Evolutionary conservation across 805 yeast genomes (phyloP), one percentile per base, ranked within the genome.

Genomic region (Wickerhamomyces subpelliculosus): DNA sequence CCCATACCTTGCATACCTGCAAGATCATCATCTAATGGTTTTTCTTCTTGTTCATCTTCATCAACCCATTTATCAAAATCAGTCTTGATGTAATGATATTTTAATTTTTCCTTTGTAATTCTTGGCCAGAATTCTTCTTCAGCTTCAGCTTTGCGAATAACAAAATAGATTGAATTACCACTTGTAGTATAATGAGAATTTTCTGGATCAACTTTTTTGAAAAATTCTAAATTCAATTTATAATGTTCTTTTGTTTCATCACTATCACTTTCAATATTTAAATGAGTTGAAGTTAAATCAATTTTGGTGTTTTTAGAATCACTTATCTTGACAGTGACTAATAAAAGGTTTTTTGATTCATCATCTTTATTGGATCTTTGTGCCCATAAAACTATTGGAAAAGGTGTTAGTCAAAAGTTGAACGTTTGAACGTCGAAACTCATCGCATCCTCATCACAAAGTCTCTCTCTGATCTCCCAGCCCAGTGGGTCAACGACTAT

Each of bases 61-160:
- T 90, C 98, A 29, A 85, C 95, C 98, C 98, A 90, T 62, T 81
- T 85, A 67, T 89, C 96, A 57, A 90, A 90, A 58, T 90, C 97
- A 12, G 98, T 90, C 70, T 85, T 84, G 58, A 90, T 75, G 63
- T 75, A 85, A 47, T 80, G 86, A 44, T 72, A 75, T 59, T 80
- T 87, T 55, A 74, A 70, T 68, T 88, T 86, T 53, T 84, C 89
- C 65, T 88, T 89, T 40, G 89, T 83, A 59, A 90, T 73, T 57
- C 97, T 78, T 51, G 98, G 97, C 98, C 98, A 90, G 71, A 64
- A 90, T 57, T 88, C 97, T 41, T 67, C 76, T 49, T 75, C 69
- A 18, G 71, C 58, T 39, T 73, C 76, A 57, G 75, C 73, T 75
- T 93, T 86, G 65, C 82, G 72, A 47, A 89, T 59, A 37, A 80